Evolutionary conservation across 306 rosid species (phyloP), one percentile per base, ranked within the genome.

Genomic region (Rosa chinensis): DNA sequence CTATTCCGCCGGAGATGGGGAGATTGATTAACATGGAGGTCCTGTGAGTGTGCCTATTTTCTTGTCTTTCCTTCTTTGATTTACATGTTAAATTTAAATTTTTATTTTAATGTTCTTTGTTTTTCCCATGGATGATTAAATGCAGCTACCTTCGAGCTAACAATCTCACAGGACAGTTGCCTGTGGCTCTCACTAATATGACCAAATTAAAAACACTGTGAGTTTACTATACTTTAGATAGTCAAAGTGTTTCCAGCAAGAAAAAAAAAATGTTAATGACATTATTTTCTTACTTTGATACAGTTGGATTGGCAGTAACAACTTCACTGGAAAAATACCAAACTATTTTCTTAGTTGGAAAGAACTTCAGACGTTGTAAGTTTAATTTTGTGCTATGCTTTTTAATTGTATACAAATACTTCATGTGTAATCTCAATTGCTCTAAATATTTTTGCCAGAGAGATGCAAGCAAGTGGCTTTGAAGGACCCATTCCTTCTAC

Each of bases 401-500:
- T 53, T 4, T 7, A 48, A 16, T 39, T 70, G 8, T 12, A 23
- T 63, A 3, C 20, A 12, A 3, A 42, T 18, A 12, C 18, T 18
- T 68, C 25, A 17, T 5, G 20, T 53, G 58, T 28, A 9, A 67
- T 40, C 62, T 35, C 28, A 68, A 40, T 23, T n/a, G 6, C 14
- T 66, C 8, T 39, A 0, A 6, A 44, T 72, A 37, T 8, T 72
- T 10, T 48, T 64, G 14, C 66, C 61, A 80, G 87, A 39, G 87
- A 80, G 78, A 76, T 84, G 62, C 73, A 76, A 66, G 81, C 61
- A 5, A 84, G 77, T 77, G 84, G 87, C 55, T 48, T 84, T 42
- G 73, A 77, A 50, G 87, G 87, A 21, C 84, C 87, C 18, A 72
- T 84, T 72, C 87, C 87, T 10, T 48, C 78, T 20, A 77, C 44